Base-by-base conservation (phyloP, 1,284 basidiomycete genomes). In the Acaromyces ingoldii region DNA sequence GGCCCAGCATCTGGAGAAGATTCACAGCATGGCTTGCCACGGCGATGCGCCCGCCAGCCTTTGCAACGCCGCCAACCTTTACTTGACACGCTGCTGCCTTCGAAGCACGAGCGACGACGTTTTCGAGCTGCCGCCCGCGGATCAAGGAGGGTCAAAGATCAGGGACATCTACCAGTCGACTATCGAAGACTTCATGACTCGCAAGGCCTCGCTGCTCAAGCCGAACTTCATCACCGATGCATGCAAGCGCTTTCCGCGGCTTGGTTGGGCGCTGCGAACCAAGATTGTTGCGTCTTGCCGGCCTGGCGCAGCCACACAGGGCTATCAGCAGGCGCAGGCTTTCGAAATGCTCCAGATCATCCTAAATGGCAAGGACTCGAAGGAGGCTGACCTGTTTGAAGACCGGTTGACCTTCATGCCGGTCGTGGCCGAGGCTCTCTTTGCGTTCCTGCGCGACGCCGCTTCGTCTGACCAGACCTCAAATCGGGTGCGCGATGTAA, bases 141-240 rank as follows among this genome's bases (percentile, higher is more conserved):
- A 6, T n/a, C 28, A 45, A 33, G 29, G 29, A 30, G 29, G 29
- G 29, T 34, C 31, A 17, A 4, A 21, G 33, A 4, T 48, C 19
- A n/a, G 33, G 1, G 74, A 78, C 22, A 76, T 80, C 6, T 93
- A 95, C 74, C 80, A 79, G 38, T 78, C 78, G 54, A 90, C 89
- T 0, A 76, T 93, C 21, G 68, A 78, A 15, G 89, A 92, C 76
- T 95, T 89, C 72, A 79, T 87, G 53, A 83, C 82, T 7, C 82
- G 88, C 54, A 95, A 93, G 77, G 82, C 84, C 38, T 91, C 88
- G 4, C 79, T 82, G 30, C 79, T 95, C 41, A 86, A 87, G 62
- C 77, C 82, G 1, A 77, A 77, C 33, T 91, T 95, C 78, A 84
- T 97, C 76, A 80, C 84, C 50, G 88, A 91, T 48, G 87, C 88